These are phyloP conservation scores for Sordaria brevicollis DNA, from an alignment of 495 filamentous ascomycete genomes.

Conservation along the genomic window DNA sequence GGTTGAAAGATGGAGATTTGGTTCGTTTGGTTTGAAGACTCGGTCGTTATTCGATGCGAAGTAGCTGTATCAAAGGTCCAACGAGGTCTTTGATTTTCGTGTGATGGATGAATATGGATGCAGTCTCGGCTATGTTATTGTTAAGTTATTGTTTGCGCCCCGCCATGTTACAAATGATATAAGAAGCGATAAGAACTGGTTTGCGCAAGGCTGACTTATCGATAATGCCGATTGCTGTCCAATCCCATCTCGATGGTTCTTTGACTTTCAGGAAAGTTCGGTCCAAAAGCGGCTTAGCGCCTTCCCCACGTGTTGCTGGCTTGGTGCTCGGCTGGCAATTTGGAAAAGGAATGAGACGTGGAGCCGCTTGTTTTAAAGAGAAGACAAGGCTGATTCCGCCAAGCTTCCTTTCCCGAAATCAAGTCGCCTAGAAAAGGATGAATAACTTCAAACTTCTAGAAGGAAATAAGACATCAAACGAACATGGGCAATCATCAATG, in stretches of 20 bases:
- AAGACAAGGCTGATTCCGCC: not conserved
- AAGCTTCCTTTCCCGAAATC: not conserved
- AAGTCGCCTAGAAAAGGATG: not conserved
- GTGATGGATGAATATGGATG: not conserved
- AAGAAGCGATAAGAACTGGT: not conserved
- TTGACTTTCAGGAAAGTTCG: conserved; percentile 25
- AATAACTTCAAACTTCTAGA: not conserved
- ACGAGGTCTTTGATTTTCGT: not conserved
- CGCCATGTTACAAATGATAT: not conserved
- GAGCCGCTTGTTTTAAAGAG: not conserved
- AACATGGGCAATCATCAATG: not conserved
- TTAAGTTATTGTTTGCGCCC: not conserved
- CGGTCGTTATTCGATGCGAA: not conserved
- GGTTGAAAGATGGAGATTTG: not conserved
- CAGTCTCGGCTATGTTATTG: not conserved
- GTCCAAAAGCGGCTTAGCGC: conserved; percentile 16
- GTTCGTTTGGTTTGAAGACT: not conserved
- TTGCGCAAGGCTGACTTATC: not conserved
- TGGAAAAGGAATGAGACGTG: not conserved
- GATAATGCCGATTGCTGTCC: not conserved
- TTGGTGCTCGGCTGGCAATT: no score
- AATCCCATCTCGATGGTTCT: conserved; percentile 6
- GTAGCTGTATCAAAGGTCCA: not conserved
- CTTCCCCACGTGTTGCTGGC: not conserved
- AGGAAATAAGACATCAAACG: not conserved